Evolutionary conservation across 2,329 filamentous ascomycete genomes (phyloP).

Genomic region (Passalora sequoiae): DNA sequence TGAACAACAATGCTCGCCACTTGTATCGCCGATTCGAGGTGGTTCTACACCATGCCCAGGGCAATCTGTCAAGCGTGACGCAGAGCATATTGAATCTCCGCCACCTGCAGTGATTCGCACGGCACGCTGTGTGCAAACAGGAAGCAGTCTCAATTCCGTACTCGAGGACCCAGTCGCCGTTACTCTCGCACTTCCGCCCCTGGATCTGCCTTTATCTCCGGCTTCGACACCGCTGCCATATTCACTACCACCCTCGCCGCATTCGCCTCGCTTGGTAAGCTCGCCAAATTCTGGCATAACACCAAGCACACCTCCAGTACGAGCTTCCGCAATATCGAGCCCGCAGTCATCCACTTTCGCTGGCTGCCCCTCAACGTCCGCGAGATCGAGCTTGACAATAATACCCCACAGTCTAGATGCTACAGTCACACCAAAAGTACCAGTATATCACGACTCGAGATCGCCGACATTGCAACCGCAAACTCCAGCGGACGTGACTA

Average conservation of each 20-base stretch:
- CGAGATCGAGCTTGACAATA: neutral
- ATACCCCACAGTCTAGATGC: conserved; percentile 7
- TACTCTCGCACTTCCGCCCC: conserved; percentile 20
- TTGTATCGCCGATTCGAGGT: neutral
- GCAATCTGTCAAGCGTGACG: neutral
- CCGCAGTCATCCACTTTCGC: neutral
- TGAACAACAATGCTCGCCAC: neutral
- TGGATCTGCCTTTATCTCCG: conserved; percentile 11
- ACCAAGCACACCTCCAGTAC: conserved; percentile 4
- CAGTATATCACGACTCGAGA: conserved; percentile 31
- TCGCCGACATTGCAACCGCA: conserved; percentile 30
- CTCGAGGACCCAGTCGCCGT: conserved; percentile 17
- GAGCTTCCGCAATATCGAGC: conserved; percentile 3
- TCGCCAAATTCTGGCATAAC: neutral
- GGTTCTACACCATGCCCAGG: neutral
- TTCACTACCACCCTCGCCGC: conserved; percentile 7
- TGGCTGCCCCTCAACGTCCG: conserved; percentile 1
- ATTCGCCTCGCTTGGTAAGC: too few relatives aligned
- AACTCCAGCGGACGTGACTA: conserved; percentile 32
- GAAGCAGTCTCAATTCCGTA: neutral
- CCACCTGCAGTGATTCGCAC: neutral
- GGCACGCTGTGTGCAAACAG: neutral
- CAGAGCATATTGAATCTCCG: neutral
- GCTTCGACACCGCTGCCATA: neutral
- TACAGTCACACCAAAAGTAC: conserved; percentile 19